These are phyloP conservation scores for Penicillium ucsense DNA, from an alignment of 495 filamentous ascomycete genomes.

Conservation along the genomic window DNA sequence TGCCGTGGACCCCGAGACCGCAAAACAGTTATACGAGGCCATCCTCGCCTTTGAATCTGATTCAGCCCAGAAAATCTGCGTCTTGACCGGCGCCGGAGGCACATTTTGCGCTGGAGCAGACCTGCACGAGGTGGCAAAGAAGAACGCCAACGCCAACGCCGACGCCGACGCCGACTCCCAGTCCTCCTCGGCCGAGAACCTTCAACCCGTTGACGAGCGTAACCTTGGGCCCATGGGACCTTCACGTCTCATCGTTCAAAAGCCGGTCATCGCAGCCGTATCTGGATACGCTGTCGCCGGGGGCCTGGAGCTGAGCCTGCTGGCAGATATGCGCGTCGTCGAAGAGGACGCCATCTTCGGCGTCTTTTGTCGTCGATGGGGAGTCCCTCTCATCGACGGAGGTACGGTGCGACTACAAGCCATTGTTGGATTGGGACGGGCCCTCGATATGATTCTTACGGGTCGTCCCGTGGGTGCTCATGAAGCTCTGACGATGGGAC, in stretches of 20 bases:
- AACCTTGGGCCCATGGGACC: constrained; percentile 37
- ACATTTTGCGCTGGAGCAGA: constrained; percentile 41
- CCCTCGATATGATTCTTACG: constrained; percentile 43
- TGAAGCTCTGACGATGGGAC: constrained; percentile 38
- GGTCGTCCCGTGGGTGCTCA: constrained; percentile 33
- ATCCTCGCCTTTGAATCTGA: constrained; percentile 36
- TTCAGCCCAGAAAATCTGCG: constrained; percentile 33
- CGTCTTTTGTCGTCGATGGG: constrained; percentile 40
- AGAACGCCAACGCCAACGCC: neutral
- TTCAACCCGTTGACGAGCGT: constrained; percentile 16
- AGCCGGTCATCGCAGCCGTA: constrained; percentile 36
- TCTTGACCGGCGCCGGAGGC: constrained; percentile 25
- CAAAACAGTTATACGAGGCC: constrained; percentile 26
- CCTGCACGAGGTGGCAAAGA: constrained; percentile 26
- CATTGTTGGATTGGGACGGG: constrained; percentile 38
- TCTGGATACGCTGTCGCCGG: constrained; percentile 41
- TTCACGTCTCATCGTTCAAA: constrained; percentile 28
- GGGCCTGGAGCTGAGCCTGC: constrained; percentile 36
- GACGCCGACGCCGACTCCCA: too few species aligned
- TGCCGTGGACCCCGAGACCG: constrained; percentile 29
- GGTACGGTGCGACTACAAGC: constrained; percentile 39
- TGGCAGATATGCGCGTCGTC: constrained; percentile 37
- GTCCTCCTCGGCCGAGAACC: constrained; percentile 2
- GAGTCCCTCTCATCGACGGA: constrained; percentile 41
- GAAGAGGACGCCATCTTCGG: constrained; percentile 41